Conservation (phyloP, 768 basidiomycete species). For the Hydnum rufescens region DNA sequence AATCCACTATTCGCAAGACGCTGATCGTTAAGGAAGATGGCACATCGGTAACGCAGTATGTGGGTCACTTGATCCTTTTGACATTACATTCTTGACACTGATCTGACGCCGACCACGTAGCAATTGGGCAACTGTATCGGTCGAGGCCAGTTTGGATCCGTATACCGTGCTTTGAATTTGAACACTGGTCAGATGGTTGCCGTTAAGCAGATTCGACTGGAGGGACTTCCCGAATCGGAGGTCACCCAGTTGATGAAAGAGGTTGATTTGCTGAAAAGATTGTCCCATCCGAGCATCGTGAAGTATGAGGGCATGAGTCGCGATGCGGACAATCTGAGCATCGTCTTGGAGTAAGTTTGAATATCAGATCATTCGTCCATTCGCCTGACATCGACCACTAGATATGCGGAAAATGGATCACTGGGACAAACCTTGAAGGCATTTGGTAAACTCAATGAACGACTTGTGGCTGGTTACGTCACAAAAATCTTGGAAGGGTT, state of each 20-base stretch:
- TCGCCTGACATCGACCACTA: constrained; percentile 16
- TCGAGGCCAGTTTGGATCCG: constrained; percentile 88
- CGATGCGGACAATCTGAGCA: constrained; percentile 74
- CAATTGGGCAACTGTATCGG: constrained; percentile 98
- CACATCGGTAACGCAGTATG: constrained; percentile 59
- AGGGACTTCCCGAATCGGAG: constrained; percentile 80
- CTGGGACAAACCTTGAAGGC: constrained; percentile 82
- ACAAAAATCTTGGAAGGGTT: constrained; percentile 93
- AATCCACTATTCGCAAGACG: constrained; percentile 38
- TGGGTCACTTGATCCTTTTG: constrained; percentile 25
- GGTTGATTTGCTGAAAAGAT: constrained; percentile 76
- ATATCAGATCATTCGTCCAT: background rate
- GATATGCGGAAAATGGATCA: constrained; percentile 92
- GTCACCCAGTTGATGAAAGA: constrained; percentile 83
- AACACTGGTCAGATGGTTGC: constrained; percentile 96
- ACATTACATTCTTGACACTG: constrained; percentile 3
- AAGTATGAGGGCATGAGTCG: constrained; percentile 93
- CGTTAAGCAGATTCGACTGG: constrained; percentile 86
- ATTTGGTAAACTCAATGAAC: constrained; percentile 86
- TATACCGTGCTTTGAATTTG: constrained; percentile 85
- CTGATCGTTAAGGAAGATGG: constrained; percentile 67
- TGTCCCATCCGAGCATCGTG: constrained; percentile 89
- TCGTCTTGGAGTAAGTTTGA: constrained; percentile 84
- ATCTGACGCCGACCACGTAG: constrained; percentile 22
- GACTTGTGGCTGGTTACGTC: constrained; percentile 78